Evolutionary conservation across 805 yeast genomes (phyloP), one percentile per base, ranked within the genome.

Genomic region (Candida chilensis): DNA sequence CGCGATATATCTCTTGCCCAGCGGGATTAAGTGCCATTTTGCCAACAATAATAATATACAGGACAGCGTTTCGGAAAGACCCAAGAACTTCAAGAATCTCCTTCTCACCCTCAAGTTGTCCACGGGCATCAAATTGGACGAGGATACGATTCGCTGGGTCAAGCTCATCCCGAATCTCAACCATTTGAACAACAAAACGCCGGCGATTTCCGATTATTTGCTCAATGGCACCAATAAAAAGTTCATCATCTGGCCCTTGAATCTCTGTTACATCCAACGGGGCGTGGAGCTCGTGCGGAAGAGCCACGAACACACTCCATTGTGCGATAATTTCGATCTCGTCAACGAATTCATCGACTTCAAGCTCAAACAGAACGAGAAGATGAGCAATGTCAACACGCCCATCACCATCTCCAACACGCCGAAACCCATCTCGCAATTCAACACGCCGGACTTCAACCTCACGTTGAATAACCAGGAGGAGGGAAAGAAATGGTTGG

Each of bases 181-280:
- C 34, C 87, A 79, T 45, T 57, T 80, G 37, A 79, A 78, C 48
- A 82, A 80, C 15, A 67, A 74, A 39, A 74, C 88, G 0, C 77
- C 87, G 0, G 61, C 61, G 8, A 65, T 82, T 3, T 60, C 86
- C 9, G 60, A 63, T 16, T 81, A 70, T 47, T 57, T 77, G 27
- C 59, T 56, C 29, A 28, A 22, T 5, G 74, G 72, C 3, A 63
- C 60, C 18, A 71, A 69, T 38, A 61, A 60, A 17, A 76, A 77
- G 42, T 73, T 62, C 32, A 68, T 82, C 2, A 51, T 74, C 27
- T 83, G 94, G 94, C 94, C 94, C 0, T 53, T 78, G 42, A 71
- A 69, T 27, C 53, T 82, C 14, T 78, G 88, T 42, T 59, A 71
- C 33, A 57, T 73, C 4, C 92, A 82, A 44, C 55, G 64, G 32